A percentile compares a stretch with the other conserved stretches of the same genome.
phyloP scores from a whole-genome alignment of 2,329 filamentous ascomycete species.

The Corniculantispora saksenae region DNA sequence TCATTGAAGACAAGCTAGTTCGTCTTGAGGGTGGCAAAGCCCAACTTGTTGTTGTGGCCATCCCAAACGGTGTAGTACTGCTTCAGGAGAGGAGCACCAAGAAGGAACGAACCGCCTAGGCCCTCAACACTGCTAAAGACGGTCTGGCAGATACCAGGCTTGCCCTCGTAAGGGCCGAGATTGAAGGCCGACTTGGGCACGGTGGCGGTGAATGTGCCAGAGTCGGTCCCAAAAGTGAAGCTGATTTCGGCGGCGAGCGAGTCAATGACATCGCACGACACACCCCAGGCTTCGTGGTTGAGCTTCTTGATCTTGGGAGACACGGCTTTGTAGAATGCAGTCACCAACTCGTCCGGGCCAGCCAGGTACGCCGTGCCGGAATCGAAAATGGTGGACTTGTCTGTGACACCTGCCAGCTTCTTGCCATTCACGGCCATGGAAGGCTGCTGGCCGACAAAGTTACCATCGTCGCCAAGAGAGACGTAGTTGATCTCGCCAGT shows the following conservation, averaged over 20 bases:
- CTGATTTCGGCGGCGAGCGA: constrained; percentile 30
- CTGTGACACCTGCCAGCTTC: constrained; percentile 22
- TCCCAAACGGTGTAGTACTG: constrained; percentile 40
- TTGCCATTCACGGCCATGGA: constrained; percentile 29
- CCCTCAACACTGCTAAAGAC: constrained; percentile 29
- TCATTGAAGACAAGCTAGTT: neutral
- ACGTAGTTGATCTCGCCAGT: constrained; percentile 29
- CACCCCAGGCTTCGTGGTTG: constrained; percentile 37
- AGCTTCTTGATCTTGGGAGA: constrained; percentile 33
- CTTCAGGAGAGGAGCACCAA: constrained; percentile 36
- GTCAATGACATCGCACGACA: constrained; percentile 32
- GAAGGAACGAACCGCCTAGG: constrained; percentile 31
- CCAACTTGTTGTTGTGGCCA: constrained; percentile 28
- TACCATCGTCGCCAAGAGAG: constrained; percentile 26
- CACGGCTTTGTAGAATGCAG: constrained; percentile 33
- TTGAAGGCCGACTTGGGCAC: constrained; percentile 34
- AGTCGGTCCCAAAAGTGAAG: constrained; percentile 31
- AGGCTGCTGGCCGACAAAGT: constrained; percentile 17
- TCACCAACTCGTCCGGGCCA: constrained; percentile 31
- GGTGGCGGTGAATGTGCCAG: constrained; percentile 29
- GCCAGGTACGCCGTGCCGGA: constrained; percentile 34
- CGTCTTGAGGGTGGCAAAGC: constrained; percentile 26
- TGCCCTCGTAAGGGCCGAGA: constrained; percentile 31
- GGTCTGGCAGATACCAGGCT: constrained; percentile 32
- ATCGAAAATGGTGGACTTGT: constrained; percentile 30